These are phyloP conservation scores for Venturia aucupariae DNA, from an alignment of 2,329 filamentous ascomycete genomes.

Conservation along the genomic window DNA sequence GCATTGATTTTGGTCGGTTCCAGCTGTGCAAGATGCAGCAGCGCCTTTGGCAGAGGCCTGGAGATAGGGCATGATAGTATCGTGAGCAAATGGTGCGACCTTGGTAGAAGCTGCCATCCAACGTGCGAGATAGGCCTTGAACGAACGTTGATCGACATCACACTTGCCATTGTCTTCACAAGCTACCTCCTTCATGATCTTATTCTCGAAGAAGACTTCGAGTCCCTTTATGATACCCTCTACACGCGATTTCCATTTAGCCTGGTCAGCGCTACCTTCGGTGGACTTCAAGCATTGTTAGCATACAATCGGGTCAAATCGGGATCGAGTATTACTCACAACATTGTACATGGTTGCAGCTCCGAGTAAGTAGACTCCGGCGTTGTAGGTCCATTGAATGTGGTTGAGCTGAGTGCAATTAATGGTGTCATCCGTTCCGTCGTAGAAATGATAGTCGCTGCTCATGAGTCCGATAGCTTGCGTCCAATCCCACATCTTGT, in stretches of 20 bases:
- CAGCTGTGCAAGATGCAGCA: slow-evolving; percentile 45
- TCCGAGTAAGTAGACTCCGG: slow-evolving; percentile 37
- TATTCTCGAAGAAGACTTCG: slow-evolving; percentile 30
- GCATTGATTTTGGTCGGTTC: slow-evolving; percentile 36
- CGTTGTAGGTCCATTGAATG: slow-evolving; percentile 48
- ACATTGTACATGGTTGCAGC: slow-evolving; percentile 40
- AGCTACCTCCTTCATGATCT: slow-evolving; percentile 39
- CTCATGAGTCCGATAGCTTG: slow-evolving; percentile 49
- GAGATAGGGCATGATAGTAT: slow-evolving; percentile 42
- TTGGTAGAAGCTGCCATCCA: slow-evolving; percentile 35
- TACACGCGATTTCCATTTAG: slow-evolving; percentile 18
- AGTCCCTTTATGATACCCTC: slow-evolving; percentile 28
- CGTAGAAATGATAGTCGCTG: slow-evolving; percentile 36
- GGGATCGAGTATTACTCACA: slow-evolving; percentile 28
- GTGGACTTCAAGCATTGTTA: slow-evolving; percentile 10
- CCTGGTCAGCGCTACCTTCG: slow-evolving; percentile 20
- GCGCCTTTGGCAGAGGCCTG: slow-evolving; percentile 46
- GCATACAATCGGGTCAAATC: slow-evolving; percentile 30
- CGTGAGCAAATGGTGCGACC: slow-evolving; percentile 29
- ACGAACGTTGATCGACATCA: slow-evolving; percentile 39
- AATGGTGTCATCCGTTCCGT: slow-evolving; percentile 34
- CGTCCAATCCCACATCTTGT: slow-evolving; percentile 28
- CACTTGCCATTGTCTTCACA: slow-evolving; percentile 39
- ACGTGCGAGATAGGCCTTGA: slow-evolving; percentile 36
- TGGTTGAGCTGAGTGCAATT: slow-evolving; percentile 41